Evolutionary conservation across 805 yeast genomes (phyloP).

Genomic region (Lipomyces sp.): DNA sequence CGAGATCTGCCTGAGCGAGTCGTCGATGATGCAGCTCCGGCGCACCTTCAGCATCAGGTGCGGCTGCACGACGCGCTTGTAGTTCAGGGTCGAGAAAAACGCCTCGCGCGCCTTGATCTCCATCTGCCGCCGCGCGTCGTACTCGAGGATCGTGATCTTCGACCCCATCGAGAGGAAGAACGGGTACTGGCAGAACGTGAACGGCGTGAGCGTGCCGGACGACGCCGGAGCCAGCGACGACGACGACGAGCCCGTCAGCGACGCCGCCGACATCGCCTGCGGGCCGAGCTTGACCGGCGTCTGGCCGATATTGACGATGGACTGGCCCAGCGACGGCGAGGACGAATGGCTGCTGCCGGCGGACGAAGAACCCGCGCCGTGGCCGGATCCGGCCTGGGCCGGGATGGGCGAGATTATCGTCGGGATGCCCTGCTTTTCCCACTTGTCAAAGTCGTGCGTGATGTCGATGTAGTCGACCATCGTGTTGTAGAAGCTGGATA

Average conservation of each 20-base stretch:
- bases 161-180: constrained; percentile 77
- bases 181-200: constrained; percentile 78
- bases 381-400: not conserved
- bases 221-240: not conserved
- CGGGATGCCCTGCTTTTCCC: constrained; percentile 50
- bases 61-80: constrained; percentile 59
- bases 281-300: not conserved
- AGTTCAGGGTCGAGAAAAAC: constrained; percentile 68
- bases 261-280: not conserved
- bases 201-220: constrained; percentile 32
- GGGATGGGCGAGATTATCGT: constrained; percentile 2
- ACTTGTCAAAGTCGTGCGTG: constrained; percentile 74
- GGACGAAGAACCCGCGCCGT: not conserved
- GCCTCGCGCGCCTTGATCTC: constrained; percentile 87
- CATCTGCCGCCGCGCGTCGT: constrained; percentile 78
- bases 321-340: not conserved
- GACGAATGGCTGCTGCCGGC: not conserved
- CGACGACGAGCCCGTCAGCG: not conserved
- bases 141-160: constrained; percentile 74
- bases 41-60: constrained; percentile 67
- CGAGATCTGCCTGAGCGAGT: constrained; percentile 57
- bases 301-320: not conserved
- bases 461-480: constrained; percentile 77
- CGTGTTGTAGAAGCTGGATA: constrained; percentile 65
- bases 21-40: constrained; percentile 63